Evolutionary conservation across 2,329 filamentous ascomycete genomes (phyloP).

Genomic region (Fusarium acutatum): DNA sequence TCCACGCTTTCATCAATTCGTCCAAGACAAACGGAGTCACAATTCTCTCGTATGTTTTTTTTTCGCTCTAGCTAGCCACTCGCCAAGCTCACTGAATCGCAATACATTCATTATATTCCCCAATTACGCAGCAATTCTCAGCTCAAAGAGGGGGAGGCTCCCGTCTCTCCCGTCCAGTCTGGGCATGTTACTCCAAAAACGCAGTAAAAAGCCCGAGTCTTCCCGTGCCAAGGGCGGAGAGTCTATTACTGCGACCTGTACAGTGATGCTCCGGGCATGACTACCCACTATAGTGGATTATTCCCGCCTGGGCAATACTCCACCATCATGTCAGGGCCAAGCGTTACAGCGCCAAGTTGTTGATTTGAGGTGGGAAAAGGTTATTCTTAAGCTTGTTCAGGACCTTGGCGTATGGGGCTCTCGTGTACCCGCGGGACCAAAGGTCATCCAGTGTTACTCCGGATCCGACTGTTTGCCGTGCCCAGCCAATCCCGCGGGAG

Average conservation of each 20-base stretch:
- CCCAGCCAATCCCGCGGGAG: slow-evolving; percentile 3
- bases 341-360: not conserved
- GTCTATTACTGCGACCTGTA: not conserved
- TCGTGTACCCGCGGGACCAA: slow-evolving; percentile 5
- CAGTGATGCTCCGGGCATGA: not conserved
- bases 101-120: not conserved
- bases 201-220: not conserved
- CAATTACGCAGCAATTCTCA: not conserved
- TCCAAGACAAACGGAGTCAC: rapidly evolving
- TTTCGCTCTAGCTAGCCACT: not conserved
- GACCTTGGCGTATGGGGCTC: not conserved
- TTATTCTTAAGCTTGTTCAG: not conserved
- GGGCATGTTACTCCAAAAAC: not conserved
- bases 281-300: not conserved
- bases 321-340: not conserved
- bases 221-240: not conserved
- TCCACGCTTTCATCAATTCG: not conserved
- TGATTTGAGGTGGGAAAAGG: not conserved
- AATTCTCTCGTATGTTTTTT: not conserved
- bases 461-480: not conserved
- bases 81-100: not conserved
- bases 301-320: not conserved
- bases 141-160: not conserved
- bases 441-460: not conserved
- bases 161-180: not conserved